Percentiles rank a stretch among this genome's conserved stretches.
Conservation (phyloP, 2,329 filamentous ascomycete species). For the Nothopassalora personata region DNA sequence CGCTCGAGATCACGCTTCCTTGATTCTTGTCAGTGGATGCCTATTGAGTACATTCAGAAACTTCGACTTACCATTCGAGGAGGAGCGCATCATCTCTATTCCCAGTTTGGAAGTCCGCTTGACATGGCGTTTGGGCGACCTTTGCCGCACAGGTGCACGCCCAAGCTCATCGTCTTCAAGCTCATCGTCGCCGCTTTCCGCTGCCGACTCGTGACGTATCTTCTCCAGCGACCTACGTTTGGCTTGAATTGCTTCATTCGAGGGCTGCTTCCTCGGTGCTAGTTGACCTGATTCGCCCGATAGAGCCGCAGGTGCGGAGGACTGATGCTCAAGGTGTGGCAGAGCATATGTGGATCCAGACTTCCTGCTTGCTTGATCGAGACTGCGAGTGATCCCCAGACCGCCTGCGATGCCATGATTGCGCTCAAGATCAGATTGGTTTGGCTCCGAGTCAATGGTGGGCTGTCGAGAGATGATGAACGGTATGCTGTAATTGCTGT, state of each 20-base stretch:
- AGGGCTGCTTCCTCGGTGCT: conserved; percentile 56
- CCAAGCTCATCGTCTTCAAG: conserved; percentile 72
- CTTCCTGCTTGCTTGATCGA: conserved; percentile 9
- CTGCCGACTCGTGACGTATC: conserved; percentile 61
- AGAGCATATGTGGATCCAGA: conserved; percentile 28
- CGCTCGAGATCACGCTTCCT: conserved; percentile 61
- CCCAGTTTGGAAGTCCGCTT: conserved; percentile 70
- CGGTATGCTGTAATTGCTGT: conserved; percentile 73
- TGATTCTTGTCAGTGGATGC: conserved; percentile 53
- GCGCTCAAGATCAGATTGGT: conserved; percentile 50
- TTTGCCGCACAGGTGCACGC: conserved; percentile 53
- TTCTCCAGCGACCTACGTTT: conserved; percentile 73
- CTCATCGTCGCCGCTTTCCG: conserved; percentile 88
- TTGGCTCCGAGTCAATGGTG: conserved; percentile 51
- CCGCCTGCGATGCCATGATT: conserved; percentile 48
- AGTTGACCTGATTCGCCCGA: conserved; percentile 16
- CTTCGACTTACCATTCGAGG: conserved; percentile 35
- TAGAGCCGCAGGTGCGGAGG: conserved; percentile 56
- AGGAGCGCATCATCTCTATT: conserved; percentile 96
- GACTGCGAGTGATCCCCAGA: conserved; percentile 58
- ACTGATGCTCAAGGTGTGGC: conserved; percentile 56
- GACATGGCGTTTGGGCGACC: conserved; percentile 48
- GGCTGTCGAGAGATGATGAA: conserved; percentile 68
- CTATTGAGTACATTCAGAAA: background rate
- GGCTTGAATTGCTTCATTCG: conserved; percentile 66